A percentile compares a stretch with the other conserved stretches of the same genome.
Conservation (phyloP, 2,329 filamentous ascomycete species). For the Celoporthe dispersa region DNA sequence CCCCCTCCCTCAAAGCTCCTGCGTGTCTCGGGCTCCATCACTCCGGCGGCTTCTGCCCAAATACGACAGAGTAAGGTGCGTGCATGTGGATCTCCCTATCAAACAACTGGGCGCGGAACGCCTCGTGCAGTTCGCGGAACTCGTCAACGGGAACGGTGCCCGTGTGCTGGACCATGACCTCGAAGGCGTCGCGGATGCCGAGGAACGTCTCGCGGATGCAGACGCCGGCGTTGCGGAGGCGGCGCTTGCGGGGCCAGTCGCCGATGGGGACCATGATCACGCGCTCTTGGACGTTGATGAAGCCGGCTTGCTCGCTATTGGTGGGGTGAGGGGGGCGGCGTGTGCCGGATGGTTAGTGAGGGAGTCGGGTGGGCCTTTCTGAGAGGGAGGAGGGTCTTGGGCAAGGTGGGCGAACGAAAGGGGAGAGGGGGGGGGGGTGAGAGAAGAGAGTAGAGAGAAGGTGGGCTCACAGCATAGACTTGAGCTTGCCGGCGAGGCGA, state of each 20-base stretch:
- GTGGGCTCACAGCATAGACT: conserved; percentile 5
- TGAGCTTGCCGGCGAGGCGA: conserved; percentile 9
- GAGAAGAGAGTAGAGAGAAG: background rate
- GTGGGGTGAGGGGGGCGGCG: conserved; percentile 18
- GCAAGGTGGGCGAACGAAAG: background rate
- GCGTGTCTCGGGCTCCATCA: background rate
- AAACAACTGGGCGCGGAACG: conserved; percentile 41
- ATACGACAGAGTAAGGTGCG: conserved; percentile 47
- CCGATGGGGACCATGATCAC: conserved; percentile 51
- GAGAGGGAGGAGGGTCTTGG: background rate
- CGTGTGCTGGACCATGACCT: conserved; percentile 40
- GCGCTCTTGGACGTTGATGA: conserved; percentile 46
- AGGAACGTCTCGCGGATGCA: conserved; percentile 46
- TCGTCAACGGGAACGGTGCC: conserved; percentile 47
- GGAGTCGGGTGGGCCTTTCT: background rate
- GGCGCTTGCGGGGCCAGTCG: conserved; percentile 48
- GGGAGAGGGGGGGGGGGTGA: background rate
- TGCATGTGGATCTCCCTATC: conserved; percentile 47
- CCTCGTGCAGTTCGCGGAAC: conserved; percentile 40
- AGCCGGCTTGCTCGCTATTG: conserved; percentile 45
- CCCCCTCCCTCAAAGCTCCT: background rate
- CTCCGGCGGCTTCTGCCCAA: conserved; percentile 47
- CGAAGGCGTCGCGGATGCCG: conserved; percentile 37
- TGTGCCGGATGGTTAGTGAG: background rate
- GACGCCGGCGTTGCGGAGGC: conserved; percentile 45